Evolutionary conservation across 2,329 filamentous ascomycete species (phyloP).

Genomic region (Ceratocystis papillata): DNA sequence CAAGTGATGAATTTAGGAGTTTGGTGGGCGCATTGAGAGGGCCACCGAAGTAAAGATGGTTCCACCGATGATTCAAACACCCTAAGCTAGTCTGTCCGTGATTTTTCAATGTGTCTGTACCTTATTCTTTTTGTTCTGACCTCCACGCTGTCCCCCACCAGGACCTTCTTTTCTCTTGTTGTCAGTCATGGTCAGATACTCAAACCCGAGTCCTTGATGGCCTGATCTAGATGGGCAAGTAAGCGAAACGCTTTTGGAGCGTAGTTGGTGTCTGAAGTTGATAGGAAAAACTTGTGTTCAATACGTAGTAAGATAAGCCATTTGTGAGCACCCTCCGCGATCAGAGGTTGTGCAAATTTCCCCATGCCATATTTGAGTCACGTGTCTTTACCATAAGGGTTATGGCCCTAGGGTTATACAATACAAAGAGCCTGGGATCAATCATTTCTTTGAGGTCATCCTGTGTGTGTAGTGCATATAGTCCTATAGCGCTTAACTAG

Average conservation of each 20-base stretch:
- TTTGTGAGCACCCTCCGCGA: too few species aligned
- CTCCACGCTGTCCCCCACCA: constrained; percentile 27
- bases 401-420: not conserved
- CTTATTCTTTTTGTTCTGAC: constrained; percentile 35
- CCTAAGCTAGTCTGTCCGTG: too few species aligned
- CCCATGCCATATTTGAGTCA: not conserved
- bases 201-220: too few species aligned
- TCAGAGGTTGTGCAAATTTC: constrained; percentile 6
- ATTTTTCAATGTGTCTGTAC: constrained; percentile 27
- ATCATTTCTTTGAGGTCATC: too few species aligned
- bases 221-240: too few species aligned
- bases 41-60: not conserved
- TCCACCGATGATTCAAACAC: not conserved
- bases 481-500: too few species aligned
- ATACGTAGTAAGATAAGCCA: not conserved
- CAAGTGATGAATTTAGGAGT: too few species aligned
- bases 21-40: not conserved
- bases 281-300: not conserved
- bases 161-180: constrained; percentile 26
- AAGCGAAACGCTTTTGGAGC: too few species aligned
- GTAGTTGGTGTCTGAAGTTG: not conserved
- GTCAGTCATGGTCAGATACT: constrained; percentile 6
- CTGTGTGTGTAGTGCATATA: too few species aligned
- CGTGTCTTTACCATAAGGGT: not conserved
- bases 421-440: too few species aligned